Percentiles rank a stretch among this genome's conserved stretches.
These are phyloP conservation scores for Colletotrichum sp. DNA, from an alignment of 2,329 filamentous ascomycete species.

Conservation along the genomic window DNA sequence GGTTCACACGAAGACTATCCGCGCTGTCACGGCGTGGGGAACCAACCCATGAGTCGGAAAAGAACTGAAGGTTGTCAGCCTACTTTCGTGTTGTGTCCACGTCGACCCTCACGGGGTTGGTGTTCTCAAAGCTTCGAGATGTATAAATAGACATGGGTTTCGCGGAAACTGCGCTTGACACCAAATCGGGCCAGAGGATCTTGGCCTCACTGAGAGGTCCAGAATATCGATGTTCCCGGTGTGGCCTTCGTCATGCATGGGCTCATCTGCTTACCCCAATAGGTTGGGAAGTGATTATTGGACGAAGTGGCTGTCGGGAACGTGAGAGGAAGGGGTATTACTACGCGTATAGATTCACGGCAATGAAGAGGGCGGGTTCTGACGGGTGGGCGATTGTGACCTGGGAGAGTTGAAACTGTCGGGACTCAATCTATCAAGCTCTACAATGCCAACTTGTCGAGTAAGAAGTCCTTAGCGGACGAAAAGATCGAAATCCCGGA, in stretches of 20 bases:
- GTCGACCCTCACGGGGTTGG: accelerated
- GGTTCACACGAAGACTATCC: neutral
- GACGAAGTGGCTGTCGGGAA: accelerated
- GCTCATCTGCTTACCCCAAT: neutral
- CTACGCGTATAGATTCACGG: neutral
- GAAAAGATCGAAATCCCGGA: neutral
- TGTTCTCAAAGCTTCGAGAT: neutral
- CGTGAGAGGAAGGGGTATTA: neutral
- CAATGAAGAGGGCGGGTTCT: accelerated
- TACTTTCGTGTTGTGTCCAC: neutral
- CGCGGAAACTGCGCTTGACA: neutral
- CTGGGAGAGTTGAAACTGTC: neutral
- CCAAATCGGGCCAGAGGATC: neutral
- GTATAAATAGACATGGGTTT: neutral
- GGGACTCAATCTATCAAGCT: neutral
- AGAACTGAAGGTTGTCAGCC: neutral
- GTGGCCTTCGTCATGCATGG: neutral
- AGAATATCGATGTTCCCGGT: neutral
- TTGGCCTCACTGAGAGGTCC: neutral
- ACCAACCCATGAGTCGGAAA: neutral
- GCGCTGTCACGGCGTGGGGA: neutral
- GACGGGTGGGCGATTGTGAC: accelerated
- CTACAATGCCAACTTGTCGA: neutral
- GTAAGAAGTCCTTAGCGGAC: neutral
- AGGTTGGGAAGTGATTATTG: neutral